Percentiles rank a stretch among this genome's conserved stretches.
Evolutionary conservation across 2,329 filamentous ascomycete genomes (phyloP).

Genomic region (Botrytis byssoidea): DNA sequence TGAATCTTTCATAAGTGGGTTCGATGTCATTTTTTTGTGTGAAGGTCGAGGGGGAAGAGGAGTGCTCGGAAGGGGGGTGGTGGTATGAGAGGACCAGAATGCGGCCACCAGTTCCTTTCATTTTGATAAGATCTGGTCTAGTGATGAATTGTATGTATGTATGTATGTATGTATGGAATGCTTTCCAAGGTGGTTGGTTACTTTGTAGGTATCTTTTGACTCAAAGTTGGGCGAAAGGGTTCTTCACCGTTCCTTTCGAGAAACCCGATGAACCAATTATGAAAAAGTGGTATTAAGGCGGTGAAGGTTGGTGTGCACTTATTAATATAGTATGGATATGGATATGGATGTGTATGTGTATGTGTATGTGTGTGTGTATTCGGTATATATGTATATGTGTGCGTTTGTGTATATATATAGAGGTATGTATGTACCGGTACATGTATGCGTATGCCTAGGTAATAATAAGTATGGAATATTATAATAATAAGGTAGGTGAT

Average conservation of each 20-base stretch:
- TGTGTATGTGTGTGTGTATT: not conserved
- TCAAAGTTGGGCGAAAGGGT: not conserved
- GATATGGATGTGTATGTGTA: not conserved
- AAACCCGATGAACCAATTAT: not conserved
- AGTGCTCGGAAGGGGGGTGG: not conserved
- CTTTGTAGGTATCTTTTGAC: not conserved
- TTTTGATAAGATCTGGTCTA: not conserved
- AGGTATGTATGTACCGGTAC: too few species aligned
- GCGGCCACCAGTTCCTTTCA: not conserved
- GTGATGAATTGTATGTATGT: not conserved
- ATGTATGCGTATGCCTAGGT: not conserved
- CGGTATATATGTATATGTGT: too few species aligned
- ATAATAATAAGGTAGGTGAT: not conserved
- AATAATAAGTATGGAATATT: not conserved
- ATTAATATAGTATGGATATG: not conserved
- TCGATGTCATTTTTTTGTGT: not conserved
- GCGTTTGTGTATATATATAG: too few species aligned
- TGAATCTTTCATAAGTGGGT: slow-evolving; percentile 10
- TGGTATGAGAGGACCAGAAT: slow-evolving; percentile 3
- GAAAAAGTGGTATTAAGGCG: not conserved
- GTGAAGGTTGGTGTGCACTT: not conserved
- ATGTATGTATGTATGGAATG: not conserved
- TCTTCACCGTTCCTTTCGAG: not conserved
- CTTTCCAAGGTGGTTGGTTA: not conserved
- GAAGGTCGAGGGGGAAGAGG: not conserved